Evolutionary conservation across 805 yeast genomes (phyloP).

Genomic region (Metschnikowia vanudenii): DNA sequence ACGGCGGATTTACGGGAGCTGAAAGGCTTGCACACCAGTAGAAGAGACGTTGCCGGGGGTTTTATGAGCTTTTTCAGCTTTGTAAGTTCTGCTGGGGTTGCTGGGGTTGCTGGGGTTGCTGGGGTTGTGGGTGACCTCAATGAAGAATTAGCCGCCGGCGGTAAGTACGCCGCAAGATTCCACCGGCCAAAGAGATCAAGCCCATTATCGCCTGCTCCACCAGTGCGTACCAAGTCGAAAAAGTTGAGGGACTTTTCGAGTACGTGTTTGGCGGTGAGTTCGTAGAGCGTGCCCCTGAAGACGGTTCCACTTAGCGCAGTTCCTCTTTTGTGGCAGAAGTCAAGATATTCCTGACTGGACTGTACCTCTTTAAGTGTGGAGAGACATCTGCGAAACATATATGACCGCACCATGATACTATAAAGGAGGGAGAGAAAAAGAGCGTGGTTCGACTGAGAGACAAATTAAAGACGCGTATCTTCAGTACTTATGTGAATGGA

Average conservation of each 20-base stretch:
- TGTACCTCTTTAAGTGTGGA: constrained; percentile 15
- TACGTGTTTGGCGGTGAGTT: constrained; percentile 41
- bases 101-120: no score
- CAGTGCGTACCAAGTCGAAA: constrained; percentile 41
- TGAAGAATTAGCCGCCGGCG: background rate
- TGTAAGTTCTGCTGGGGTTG: no score
- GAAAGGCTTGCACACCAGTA: constrained; percentile 9
- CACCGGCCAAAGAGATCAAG: constrained; percentile 55
- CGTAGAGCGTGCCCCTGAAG: constrained; percentile 57
- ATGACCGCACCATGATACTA: background rate
- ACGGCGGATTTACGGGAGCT: constrained; percentile 1
- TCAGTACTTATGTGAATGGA: no score
- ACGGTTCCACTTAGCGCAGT: constrained; percentile 37
- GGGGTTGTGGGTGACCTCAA: no score
- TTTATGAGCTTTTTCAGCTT: background rate
- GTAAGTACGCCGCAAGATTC: constrained; percentile 29
- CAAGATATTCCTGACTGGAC: constrained; percentile 30
- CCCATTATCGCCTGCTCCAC: constrained; percentile 59
- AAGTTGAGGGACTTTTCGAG: constrained; percentile 40
- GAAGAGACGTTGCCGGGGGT: constrained; percentile 5
- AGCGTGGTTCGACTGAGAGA: no score
- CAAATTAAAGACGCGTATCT: no score
- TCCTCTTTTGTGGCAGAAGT: constrained; percentile 26
- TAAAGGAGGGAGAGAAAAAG: background rate
- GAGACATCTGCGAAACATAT: background rate